phyloP scores from a whole-genome alignment of 2,329 filamentous ascomycete genomes.

The Chalaropsis thielavioides region DNA sequence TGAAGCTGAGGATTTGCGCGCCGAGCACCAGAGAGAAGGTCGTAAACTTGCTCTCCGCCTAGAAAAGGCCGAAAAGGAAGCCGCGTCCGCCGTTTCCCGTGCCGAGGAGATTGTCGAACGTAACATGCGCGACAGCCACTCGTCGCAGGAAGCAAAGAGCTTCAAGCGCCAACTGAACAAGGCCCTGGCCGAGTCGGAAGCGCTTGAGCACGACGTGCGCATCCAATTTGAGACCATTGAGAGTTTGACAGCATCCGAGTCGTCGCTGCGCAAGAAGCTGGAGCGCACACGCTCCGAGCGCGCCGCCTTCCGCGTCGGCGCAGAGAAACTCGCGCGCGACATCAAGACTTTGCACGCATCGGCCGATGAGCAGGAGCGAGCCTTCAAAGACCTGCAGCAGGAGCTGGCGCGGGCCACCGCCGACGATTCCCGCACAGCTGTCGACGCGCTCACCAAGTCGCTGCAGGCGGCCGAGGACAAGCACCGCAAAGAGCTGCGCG shows the following conservation, averaged over 20 bases:
- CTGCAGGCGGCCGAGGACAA: conserved; percentile 40
- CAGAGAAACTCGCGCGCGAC: conserved; percentile 40
- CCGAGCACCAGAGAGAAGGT: conserved; percentile 31
- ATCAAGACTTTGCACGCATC: conserved; percentile 32
- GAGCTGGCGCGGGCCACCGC: conserved; percentile 23
- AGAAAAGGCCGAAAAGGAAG: conserved; percentile 37
- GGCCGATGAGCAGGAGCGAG: conserved; percentile 20
- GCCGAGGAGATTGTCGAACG: conserved; percentile 22
- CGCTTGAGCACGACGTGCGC: conserved; percentile 56
- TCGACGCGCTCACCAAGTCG: conserved; percentile 24
- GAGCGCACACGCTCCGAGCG: conserved; percentile 54
- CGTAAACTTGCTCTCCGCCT: conserved; percentile 35
- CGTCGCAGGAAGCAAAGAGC: conserved; percentile 41
- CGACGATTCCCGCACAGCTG: conserved; percentile 20
- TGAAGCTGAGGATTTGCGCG: conserved; percentile 34
- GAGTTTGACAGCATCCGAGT: conserved; percentile 40
- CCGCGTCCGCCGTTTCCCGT: conserved; percentile 26
- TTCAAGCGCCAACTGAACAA: conserved; percentile 47
- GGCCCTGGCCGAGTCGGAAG: conserved; percentile 49
- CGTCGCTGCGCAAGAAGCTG: conserved; percentile 50
- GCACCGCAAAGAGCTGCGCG: conserved; percentile 63
- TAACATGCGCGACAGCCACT: conserved; percentile 26
- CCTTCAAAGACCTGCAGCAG: conserved; percentile 2
- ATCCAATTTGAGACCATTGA: conserved; percentile 54
- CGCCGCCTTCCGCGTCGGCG: conserved; percentile 38